phyloP scores from a whole-genome alignment of 768 basidiomycete genomes.

The Trametes meyenii region DNA sequence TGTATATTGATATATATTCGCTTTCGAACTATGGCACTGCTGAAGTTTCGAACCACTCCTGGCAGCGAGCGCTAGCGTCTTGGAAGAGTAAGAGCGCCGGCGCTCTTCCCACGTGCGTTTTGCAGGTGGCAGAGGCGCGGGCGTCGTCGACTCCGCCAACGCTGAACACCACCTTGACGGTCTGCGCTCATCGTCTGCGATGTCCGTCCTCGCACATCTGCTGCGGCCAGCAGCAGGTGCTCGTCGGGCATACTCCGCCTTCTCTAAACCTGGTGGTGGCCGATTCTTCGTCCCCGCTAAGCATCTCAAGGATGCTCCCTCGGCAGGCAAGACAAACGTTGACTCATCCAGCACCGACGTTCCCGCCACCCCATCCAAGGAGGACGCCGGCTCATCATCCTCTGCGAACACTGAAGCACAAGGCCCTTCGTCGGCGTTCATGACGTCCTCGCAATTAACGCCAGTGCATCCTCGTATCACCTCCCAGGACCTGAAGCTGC shows the following conservation, averaged over 20 bases:
- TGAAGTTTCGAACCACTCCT: not conserved
- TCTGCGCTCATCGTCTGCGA: conserved; percentile 18
- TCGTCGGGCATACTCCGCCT: conserved; percentile 71
- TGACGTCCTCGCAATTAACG: conserved; percentile 10
- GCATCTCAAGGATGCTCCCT: conserved; percentile 50
- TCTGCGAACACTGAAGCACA: conserved; percentile 10
- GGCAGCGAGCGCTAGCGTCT: not conserved
- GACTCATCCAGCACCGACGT: conserved; percentile 41
- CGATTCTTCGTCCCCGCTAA: conserved; percentile 78
- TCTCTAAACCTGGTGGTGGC: conserved; percentile 76
- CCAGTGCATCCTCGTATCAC: conserved; percentile 58
- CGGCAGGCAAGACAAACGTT: conserved; percentile 40
- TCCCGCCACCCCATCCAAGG: conserved; percentile 20
- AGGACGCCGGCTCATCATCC: conserved; percentile 17
- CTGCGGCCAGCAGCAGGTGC: conserved; percentile 49
- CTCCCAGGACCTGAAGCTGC: conserved; percentile 73
- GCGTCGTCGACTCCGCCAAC: conserved; percentile 13
- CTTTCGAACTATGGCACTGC: not conserved
- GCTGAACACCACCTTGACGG: conserved; percentile 17
- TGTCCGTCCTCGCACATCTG: conserved; percentile 55
- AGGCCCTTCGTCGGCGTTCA: conserved; percentile 8
- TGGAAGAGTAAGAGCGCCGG: not conserved
- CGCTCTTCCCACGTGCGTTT: conserved; percentile 9
- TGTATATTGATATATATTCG: not conserved
- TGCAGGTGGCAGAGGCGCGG: conserved; percentile 1